Percentiles rank a stretch among this genome's conserved stretches.
These are phyloP conservation scores for Blastobotrys attinorum DNA, from an alignment of 805 yeast genomes.

Conservation along the genomic window DNA sequence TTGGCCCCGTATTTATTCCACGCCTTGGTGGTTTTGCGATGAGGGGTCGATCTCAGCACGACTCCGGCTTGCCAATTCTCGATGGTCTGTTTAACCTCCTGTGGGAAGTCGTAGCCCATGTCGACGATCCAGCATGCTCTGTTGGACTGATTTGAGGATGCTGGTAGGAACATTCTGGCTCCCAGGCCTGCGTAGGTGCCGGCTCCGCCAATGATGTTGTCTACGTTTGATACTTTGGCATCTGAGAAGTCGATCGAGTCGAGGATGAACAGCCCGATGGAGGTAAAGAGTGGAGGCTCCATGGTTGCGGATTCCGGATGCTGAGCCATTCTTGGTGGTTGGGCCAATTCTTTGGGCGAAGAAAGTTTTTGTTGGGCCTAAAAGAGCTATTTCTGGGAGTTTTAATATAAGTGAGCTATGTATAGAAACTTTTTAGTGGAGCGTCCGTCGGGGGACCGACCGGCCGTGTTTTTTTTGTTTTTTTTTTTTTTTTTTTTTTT, in stretches of 20 bases:
- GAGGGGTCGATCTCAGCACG: slow-evolving; percentile 41
- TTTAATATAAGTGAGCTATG: too few species aligned
- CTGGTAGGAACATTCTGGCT: slow-evolving; percentile 44
- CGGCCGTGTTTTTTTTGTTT: too few species aligned
- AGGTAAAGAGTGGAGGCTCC: slow-evolving; percentile 34
- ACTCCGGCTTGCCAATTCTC: slow-evolving; percentile 56
- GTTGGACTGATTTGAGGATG: slow-evolving; percentile 27
- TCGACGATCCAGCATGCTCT: slow-evolving; percentile 67
- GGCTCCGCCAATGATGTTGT: slow-evolving; percentile 77
- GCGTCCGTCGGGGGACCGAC: too few species aligned
- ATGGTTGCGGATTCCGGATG: too few species aligned
- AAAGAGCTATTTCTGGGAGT: too few species aligned
- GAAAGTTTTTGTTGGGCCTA: too few species aligned
- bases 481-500: too few species aligned
- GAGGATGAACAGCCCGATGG: slow-evolving; percentile 84
- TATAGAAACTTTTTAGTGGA: too few species aligned
- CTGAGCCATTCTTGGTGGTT: too few species aligned
- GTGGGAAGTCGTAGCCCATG: slow-evolving; percentile 72
- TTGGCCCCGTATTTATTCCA: slow-evolving; percentile 63
- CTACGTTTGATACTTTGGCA: slow-evolving; percentile 29
- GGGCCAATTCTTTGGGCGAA: too few species aligned
- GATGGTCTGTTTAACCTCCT: slow-evolving; percentile 36
- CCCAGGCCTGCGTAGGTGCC: slow-evolving; percentile 79
- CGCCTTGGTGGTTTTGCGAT: slow-evolving; percentile 69
- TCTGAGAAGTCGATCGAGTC: slow-evolving; percentile 68